A percentile compares a stretch with the other conserved stretches of the same genome.
These are phyloP conservation scores for Cystobasidium pallidum DNA, from an alignment of 1,284 basidiomycete genomes.

Conservation along the genomic window DNA sequence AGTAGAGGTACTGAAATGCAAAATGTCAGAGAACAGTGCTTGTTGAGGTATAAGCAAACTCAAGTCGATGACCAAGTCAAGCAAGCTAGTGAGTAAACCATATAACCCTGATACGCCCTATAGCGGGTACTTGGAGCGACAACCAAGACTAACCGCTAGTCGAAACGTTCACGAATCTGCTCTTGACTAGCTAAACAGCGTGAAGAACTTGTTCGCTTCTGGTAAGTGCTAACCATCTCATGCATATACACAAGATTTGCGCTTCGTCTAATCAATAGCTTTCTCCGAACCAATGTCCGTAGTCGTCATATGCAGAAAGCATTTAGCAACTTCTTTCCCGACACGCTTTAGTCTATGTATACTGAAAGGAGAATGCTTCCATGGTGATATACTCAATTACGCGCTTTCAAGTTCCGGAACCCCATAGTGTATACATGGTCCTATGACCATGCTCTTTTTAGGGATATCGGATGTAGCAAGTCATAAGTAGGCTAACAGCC, in stretches of 20 bases:
- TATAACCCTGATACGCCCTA: too few relatives aligned
- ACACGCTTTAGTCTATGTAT: not conserved
- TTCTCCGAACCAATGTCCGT: too few relatives aligned
- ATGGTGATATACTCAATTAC: too few relatives aligned
- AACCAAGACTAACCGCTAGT: too few relatives aligned
- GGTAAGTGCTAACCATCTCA: not conserved
- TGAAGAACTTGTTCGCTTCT: slow-evolving; percentile 18
- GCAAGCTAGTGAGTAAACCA: slow-evolving; percentile 25
- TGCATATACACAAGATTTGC: not conserved
- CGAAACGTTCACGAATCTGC: too few relatives aligned
- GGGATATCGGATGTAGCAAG: too few relatives aligned
- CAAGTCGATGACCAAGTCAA: slow-evolving; percentile 4
- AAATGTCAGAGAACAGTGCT: not conserved
- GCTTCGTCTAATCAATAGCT: not conserved
- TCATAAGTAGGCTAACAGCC: too few relatives aligned
- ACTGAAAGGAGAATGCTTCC: too few relatives aligned
- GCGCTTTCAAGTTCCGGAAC: too few relatives aligned
- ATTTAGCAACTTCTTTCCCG: slow-evolving; percentile 22
- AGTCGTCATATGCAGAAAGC: slow-evolving; percentile 19
- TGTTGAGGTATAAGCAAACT: not conserved
- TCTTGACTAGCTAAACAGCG: slow-evolving; percentile 2
- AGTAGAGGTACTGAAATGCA: slow-evolving; percentile 19
- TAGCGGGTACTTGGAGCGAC: too few relatives aligned
- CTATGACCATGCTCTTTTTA: too few relatives aligned
- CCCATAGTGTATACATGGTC: too few relatives aligned